Percentiles rank a stretch among this genome's conserved stretches.
Evolutionary conservation across 805 yeast species (phyloP).

Genomic region (Saccharomycopsis fibuligera): DNA sequence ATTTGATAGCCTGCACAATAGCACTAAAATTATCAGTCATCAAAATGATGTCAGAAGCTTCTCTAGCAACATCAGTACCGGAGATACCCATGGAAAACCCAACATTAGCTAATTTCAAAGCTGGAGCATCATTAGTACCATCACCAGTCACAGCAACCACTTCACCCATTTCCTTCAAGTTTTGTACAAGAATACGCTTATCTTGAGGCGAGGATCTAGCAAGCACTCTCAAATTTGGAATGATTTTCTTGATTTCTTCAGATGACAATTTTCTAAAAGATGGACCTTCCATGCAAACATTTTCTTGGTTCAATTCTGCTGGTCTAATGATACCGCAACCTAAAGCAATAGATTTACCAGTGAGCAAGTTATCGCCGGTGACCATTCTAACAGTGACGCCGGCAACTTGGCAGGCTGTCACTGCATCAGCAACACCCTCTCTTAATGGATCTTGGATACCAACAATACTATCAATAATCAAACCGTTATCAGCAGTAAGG

Average conservation of each 20-base stretch:
- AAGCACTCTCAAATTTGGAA: constrained; percentile 74
- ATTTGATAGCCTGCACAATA: constrained; percentile 92
- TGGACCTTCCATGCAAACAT: constrained; percentile 89
- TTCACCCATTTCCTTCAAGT: constrained; percentile 73
- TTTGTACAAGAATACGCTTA: constrained; percentile 78
- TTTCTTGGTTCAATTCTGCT: constrained; percentile 46
- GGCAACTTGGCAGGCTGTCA: constrained; percentile 75
- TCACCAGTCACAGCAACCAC: constrained; percentile 99
- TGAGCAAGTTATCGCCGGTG: constrained; percentile 89
- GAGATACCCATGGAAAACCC: constrained; percentile 98
- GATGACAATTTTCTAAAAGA: constrained; percentile 62
- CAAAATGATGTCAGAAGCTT: constrained; percentile 86
- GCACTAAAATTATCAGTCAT: constrained; percentile 94
- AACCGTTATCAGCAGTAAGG: constrained; percentile 26
- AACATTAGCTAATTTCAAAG: constrained; percentile 91
- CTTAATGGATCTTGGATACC: constrained; percentile 96
- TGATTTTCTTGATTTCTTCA: constrained; percentile 48
- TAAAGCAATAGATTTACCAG: constrained; percentile 87
- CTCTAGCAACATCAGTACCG: constrained; percentile 98
- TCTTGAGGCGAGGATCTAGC: constrained; percentile 97
- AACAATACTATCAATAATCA: constrained; percentile 65
- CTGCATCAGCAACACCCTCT: constrained; percentile 85
- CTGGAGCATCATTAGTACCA: constrained; percentile 99
- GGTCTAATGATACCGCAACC: constrained; percentile 69
- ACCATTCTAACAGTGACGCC: constrained; percentile 97